Percentiles rank a stretch among this genome's conserved stretches.
Evolutionary conservation across 2,329 filamentous ascomycete species (phyloP).

Genomic region (Botrytis fragariae): DNA sequence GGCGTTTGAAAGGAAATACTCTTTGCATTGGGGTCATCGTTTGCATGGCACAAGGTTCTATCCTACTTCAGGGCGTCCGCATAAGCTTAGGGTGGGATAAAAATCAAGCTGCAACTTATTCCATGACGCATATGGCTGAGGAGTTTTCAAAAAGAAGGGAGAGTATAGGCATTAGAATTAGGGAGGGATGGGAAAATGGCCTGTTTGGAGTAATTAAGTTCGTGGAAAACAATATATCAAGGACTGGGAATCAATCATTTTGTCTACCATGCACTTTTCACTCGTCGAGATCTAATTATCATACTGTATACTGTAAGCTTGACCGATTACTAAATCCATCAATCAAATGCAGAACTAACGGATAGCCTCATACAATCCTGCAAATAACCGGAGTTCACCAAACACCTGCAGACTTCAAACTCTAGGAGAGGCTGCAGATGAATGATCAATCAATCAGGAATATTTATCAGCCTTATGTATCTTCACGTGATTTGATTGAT

Average conservation of each 20-base stretch:
- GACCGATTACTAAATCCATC: conserved; percentile 5
- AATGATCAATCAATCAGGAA: neutral
- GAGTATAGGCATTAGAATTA: neutral
- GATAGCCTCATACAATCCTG: neutral
- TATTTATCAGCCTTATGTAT: conserved; percentile 1
- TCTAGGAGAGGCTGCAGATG: neutral
- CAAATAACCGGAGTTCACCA: neutral
- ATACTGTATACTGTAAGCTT: neutral
- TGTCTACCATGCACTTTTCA: neutral
- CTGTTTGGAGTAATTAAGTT: neutral
- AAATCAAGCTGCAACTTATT: neutral
- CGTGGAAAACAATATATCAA: neutral
- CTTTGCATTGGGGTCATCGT: neutral
- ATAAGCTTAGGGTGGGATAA: neutral
- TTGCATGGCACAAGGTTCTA: neutral
- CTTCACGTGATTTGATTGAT: conserved; percentile 1
- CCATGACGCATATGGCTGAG: neutral
- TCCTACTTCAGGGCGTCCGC: neutral
- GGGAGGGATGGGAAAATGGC: neutral
- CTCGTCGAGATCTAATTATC: neutral
- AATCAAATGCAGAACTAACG: neutral
- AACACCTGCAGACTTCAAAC: conserved; percentile 1
- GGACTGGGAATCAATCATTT: neutral
- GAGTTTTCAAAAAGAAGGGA: neutral
- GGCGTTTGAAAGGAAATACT: neutral